Conservation (phyloP, 2,329 filamentous ascomycete species). For the Massarina eburnea region DNA sequence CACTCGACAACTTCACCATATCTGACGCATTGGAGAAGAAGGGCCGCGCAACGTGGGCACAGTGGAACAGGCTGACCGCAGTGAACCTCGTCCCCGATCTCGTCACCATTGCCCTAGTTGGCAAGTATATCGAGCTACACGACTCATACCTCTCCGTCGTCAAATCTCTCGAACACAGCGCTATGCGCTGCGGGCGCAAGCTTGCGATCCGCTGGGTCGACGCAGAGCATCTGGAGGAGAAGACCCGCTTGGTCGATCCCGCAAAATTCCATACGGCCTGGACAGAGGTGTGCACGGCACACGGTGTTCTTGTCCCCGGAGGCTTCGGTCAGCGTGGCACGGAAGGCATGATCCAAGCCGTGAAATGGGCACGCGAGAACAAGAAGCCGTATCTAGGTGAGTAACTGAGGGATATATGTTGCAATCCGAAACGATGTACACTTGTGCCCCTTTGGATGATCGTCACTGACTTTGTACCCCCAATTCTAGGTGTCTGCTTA, state of each 20-base stretch:
- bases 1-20: conserved; percentile 61
- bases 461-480: no score
- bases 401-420: no score
- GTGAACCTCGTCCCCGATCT: conserved; percentile 67
- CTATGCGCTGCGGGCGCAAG: conserved; percentile 81
- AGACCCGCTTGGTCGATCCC: conserved; percentile 62
- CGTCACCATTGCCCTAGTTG: conserved; percentile 83
- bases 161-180: conserved; percentile 87
- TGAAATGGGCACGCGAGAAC: conserved; percentile 83
- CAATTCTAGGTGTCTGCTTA: conserved; percentile 89
- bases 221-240: conserved; percentile 76
- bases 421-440: no score
- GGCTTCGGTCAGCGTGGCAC: conserved; percentile 82
- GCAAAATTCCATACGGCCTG: conserved; percentile 82
- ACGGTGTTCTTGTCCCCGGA: conserved; percentile 69
- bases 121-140: conserved; percentile 84
- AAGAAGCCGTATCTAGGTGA: conserved; percentile 78
- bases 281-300: conserved; percentile 73
- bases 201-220: conserved; percentile 84
- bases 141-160: conserved; percentile 84
- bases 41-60: conserved; percentile 71
- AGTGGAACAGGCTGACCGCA: conserved; percentile 74
- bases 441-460: no score
- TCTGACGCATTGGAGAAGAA: conserved; percentile 58
- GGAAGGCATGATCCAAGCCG: conserved; percentile 85